These are phyloP conservation scores for Triangularia verruculosa DNA, from an alignment of 2,329 filamentous ascomycete species.

Conservation along the genomic window DNA sequence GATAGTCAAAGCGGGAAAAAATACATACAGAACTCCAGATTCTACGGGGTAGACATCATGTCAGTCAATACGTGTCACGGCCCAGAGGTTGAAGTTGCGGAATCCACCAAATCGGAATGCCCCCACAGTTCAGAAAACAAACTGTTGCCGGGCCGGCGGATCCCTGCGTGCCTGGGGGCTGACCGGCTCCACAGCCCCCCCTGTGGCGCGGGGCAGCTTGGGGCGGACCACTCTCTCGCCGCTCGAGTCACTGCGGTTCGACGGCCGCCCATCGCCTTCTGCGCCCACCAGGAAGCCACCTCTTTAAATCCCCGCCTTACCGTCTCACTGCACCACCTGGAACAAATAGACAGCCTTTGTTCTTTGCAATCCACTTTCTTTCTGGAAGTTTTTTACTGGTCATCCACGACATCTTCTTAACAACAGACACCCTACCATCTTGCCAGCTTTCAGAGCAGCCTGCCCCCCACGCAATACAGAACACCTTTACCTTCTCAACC, in stretches of 20 bases:
- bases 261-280: slow-evolving; percentile 34
- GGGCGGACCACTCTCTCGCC: slow-evolving; percentile 21
- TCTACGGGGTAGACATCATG: no score
- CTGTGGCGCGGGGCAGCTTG: slow-evolving; percentile 6
- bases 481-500: neutral
- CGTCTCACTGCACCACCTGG: slow-evolving; percentile 7
- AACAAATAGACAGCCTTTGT: slow-evolving; percentile 10
- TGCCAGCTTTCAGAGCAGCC: no score
- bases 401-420: neutral
- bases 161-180: neutral
- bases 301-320: slow-evolving; percentile 20
- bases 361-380: slow-evolving; percentile 4
- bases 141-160: neutral
- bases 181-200: slow-evolving; percentile 2
- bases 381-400: slow-evolving; percentile 9
- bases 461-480: neutral
- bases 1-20: no score
- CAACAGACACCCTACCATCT: neutral
- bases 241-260: slow-evolving; percentile 35
- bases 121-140: neutral
- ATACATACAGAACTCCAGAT: no score
- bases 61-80: neutral
- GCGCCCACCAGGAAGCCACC: slow-evolving; percentile 21
- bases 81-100: neutral
- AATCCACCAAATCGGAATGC: neutral